Base-by-base conservation (phyloP, 257 asterid genomes). In the Solanum medicagineum region DNA sequence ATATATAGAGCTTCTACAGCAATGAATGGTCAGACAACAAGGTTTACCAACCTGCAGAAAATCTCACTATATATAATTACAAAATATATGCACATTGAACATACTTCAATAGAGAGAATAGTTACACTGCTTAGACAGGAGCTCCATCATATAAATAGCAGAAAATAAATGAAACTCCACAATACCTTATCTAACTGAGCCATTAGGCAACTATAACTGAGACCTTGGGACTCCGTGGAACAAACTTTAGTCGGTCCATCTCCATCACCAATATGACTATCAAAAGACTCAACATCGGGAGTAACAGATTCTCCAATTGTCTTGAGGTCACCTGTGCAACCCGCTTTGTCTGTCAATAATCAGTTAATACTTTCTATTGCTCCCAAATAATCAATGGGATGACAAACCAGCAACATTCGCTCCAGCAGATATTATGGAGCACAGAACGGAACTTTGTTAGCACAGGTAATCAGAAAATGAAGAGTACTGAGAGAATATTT, bases 1-100 rank as follows among this genome's bases (percentile, higher is more conserved):
- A 80, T 89, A 96, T 81, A 94, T 84, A 59, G 98, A 91, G 90
- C 91, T 89, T 87, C 97, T 92, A 89, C 84, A 87, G 88, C 92
- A 92, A 75, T 87, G 94, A 85, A 91, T 80, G 80, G 74, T 81
- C 94, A 94, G 85, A 87, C 85, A 87, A 89, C 94, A 91, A 86
- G 94, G 91, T 81, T 56, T 89, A 80, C 85, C 87, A 57, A 89
- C 95, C 99, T 95, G 87, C 79, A 32, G 80, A 85, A 79, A 86
- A 79, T 53, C 53, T 16, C 85, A 56, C 24, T 45, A 81, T 10
- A 86, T 80, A 81, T 24, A 20, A 77, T 26, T 4, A 36, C 10
- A 24, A 79, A 26, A 49, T 51, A 79, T 40, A 79, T 79, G 65
- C 1, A 26, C 65, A 26, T 53, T 10, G 60, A 75, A 26, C 15